These are phyloP conservation scores for Aspergillus flavus DNA, from an alignment of 2,329 filamentous ascomycete genomes.

Conservation along the genomic window DNA sequence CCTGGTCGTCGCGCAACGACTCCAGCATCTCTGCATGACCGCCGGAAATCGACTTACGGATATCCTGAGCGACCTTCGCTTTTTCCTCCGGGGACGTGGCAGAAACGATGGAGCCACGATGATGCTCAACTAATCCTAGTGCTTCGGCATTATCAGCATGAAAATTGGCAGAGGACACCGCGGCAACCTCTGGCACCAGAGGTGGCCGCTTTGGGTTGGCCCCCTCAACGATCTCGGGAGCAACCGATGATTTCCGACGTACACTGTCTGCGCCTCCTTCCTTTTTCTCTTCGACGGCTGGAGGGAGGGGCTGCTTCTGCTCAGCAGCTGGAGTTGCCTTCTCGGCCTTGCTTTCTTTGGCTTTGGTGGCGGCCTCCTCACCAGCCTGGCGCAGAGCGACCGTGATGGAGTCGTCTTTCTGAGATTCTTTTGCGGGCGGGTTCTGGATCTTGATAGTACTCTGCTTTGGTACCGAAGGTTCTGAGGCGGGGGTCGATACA, in stretches of 20 bases:
- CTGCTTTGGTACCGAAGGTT: slow-evolving; percentile 29
- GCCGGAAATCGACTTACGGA: slow-evolving; percentile 41
- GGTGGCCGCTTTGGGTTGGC: slow-evolving; percentile 31
- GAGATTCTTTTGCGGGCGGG: slow-evolving; percentile 39
- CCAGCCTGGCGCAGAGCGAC: slow-evolving; percentile 48
- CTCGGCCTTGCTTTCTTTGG: slow-evolving; percentile 33
- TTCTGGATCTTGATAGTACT: slow-evolving; percentile 46
- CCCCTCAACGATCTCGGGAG: slow-evolving; percentile 30
- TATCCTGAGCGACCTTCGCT: slow-evolving; percentile 38
- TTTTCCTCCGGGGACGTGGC: slow-evolving; percentile 36
- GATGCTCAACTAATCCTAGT: slow-evolving; percentile 42
- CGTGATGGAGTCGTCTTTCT: slow-evolving; percentile 41
- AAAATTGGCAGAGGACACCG: slow-evolving; percentile 43
- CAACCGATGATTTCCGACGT: slow-evolving; percentile 32
- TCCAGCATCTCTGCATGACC: slow-evolving; percentile 29
- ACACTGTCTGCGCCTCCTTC: slow-evolving; percentile 21
- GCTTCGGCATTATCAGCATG: slow-evolving; percentile 38
- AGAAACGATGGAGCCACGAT: slow-evolving; percentile 41
- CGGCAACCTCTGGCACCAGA: slow-evolving; percentile 38
- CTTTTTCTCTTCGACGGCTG: slow-evolving; percentile 15
- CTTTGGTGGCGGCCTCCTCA: slow-evolving; percentile 42
- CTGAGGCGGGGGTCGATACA: slow-evolving; percentile 26
- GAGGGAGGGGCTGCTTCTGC: slow-evolving; percentile 19
- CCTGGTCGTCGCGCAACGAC: slow-evolving; percentile 33
- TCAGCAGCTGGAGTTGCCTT: slow-evolving; percentile 14